Conservation (phyloP, 495 filamentous ascomycete genomes). For the Penicillium coprophilum region DNA sequence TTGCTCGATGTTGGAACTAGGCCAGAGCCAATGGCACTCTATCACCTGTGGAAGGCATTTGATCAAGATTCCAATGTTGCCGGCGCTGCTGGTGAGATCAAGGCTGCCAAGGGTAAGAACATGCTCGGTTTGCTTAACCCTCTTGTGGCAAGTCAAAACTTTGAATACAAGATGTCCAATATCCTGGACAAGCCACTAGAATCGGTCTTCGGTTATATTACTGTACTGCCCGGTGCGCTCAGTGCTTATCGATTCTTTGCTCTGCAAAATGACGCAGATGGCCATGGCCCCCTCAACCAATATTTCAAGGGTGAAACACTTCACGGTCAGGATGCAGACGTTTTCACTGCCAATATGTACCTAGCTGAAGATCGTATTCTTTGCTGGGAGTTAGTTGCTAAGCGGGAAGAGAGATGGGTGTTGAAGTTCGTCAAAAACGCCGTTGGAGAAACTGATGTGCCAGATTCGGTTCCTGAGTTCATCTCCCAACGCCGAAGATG, state of each 20-base stretch:
- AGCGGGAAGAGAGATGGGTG: slow-evolving; percentile 92
- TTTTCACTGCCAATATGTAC: slow-evolving; percentile 99
- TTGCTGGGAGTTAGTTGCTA: slow-evolving; percentile 98
- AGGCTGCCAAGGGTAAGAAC: slow-evolving; percentile 85
- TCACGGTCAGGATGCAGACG: slow-evolving; percentile 94
- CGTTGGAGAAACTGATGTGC: slow-evolving; percentile 96
- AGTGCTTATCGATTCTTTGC: slow-evolving; percentile 97
- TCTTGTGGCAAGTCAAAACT: slow-evolving; percentile 94
- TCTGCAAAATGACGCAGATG: slow-evolving; percentile 93
- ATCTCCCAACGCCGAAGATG: slow-evolving; percentile 93
- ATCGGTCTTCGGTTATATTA: slow-evolving; percentile 97
- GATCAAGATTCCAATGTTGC: slow-evolving; percentile 96
- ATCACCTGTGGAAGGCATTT: slow-evolving; percentile 98
- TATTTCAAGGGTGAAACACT: slow-evolving; percentile 99
- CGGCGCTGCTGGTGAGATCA: slow-evolving; percentile 96
- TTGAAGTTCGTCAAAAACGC: slow-evolving; percentile 96
- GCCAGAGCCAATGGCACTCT: slow-evolving; percentile 81
- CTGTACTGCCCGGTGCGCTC: slow-evolving; percentile 90
- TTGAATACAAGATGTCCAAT: slow-evolving; percentile 99
- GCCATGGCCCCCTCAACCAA: slow-evolving; percentile 92
- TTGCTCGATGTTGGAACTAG: slow-evolving; percentile 94
- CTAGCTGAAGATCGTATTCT: slow-evolving; percentile 97
- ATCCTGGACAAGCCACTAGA: slow-evolving; percentile 98
- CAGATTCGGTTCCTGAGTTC: slow-evolving; percentile 74
- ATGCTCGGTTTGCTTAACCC: slow-evolving; percentile 87